Base-by-base conservation (phyloP, 2,329 filamentous ascomycete species). In the Orbilia quercus region DNA sequence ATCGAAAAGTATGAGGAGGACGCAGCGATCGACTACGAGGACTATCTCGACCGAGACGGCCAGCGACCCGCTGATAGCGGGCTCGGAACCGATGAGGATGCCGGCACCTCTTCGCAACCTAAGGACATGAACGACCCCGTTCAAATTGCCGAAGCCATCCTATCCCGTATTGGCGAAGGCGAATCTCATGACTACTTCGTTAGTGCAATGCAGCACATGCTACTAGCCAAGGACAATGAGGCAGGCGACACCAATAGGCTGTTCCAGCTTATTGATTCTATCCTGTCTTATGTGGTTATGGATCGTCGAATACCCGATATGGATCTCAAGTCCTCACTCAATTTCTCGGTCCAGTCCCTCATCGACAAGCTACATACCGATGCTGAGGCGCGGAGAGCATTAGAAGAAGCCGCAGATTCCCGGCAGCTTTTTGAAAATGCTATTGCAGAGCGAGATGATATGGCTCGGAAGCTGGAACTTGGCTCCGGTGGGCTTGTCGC, bases 231-330 rank as follows among this genome's bases (percentile, higher is more conserved):
- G 66, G 91, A 96, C 79, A 95, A 92, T 76, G 92, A 96, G 77
- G 90, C 90, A 53, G 95, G 98, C 79, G 95, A 99, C 81, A 88
- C 92, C 12, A 82, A 97, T 74, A 89, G 92, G 53, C 95, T 97
- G 90, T 99, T 98, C 82, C 95, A 98, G 83, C 87, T 99, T 25
- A 93, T 98, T 25, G 95, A 99, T 81, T 90, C 91, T n/a, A 98
- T 98, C 92, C 88, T 99, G 76, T 96, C 92, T 81, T 98, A 98
- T 81, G 94, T 99, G 75, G 94, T 94, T 78, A 99, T 99, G 94
- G 95, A 99, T 81, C 88, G 95, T 79, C 87, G 95, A 75, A 82
- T 98, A 76, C 95, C 95, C 40, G 94, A 99, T 81, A 94, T 98
- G 88, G 95, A 99, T 80, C 86, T 99, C 71, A 97, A 97, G 83